Evolutionary conservation across 768 basidiomycete genomes (phyloP), one percentile per base, ranked within the genome.

Genomic region (Flagelloscypha sp.): DNA sequence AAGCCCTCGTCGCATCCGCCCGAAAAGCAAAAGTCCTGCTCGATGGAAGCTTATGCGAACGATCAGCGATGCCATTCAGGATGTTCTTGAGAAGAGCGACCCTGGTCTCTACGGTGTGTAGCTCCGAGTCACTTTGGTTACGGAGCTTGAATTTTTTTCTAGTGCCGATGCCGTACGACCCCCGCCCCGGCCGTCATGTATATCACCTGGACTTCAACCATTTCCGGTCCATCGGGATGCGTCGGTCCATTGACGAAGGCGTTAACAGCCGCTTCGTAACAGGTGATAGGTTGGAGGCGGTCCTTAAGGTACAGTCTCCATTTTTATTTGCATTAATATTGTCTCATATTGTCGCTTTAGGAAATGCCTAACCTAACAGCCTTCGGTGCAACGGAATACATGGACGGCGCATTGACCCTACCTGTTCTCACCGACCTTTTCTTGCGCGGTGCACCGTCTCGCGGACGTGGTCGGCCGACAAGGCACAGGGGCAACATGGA

Each of bases 311-410:
- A 41, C 17, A 69, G 50, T 8, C 13, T 19, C 33, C 16, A 21
- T 18, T 5, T 18, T 29, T 36, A 17, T 30, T 44, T 21, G 12
- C 10, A 36, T 42, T 27, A 19, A 36, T 44, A 30, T 33, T 19
- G 31, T 24, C 30, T 34, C 23, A 27, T 30, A 27, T 12, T 15
- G 3, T 25, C 24, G 31, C 46, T 42, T 17, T 50, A 93, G 88
- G 89, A 94, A 71, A 78, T 82, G 61, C 87, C 89, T 0, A 90
- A 90, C 45, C 63, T 98, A 8, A 67, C 67, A 12, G 71, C 79
- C 7, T 89, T 99, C 44, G 93, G 93, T n/a, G 92, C 89, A 5
- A 97, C 94, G 2, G 94, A 99, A 56, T 99, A 97, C 54, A 97
- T 99, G 87, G 94, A 99, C 46, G 82, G 86, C 3, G 82, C 94